Percentiles rank a stretch among this genome's conserved stretches.
These are phyloP conservation scores for Trametes coccinea DNA, from an alignment of 768 basidiomycete species.

Conservation along the genomic window DNA sequence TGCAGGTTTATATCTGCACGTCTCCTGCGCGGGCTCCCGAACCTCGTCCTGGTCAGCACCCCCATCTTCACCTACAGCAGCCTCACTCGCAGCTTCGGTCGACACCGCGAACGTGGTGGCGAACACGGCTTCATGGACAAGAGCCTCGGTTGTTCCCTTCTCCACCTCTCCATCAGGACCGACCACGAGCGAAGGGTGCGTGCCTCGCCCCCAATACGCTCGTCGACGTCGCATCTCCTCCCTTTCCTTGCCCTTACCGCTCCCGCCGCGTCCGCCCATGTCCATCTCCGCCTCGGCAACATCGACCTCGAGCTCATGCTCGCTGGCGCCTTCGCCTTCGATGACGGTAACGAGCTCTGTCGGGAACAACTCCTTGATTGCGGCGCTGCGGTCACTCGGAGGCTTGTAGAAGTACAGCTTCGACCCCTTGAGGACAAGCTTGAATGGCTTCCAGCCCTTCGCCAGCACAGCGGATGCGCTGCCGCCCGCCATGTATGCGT, in stretches of 20 bases:
- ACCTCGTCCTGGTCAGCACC: neutral
- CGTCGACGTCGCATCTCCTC: conserved; percentile 53
- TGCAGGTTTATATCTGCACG: conserved; percentile 30
- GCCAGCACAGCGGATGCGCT: conserved; percentile 26
- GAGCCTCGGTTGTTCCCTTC: conserved; percentile 75
- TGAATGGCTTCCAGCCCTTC: conserved; percentile 87
- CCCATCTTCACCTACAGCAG: neutral
- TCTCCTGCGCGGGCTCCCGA: conserved; percentile 16
- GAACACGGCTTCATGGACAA: conserved; percentile 81
- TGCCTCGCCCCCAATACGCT: conserved; percentile 75
- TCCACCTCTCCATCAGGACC: conserved; percentile 42
- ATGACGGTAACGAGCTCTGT: conserved; percentile 56
- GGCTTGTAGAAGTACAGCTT: conserved; percentile 89
- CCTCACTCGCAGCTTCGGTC: neutral
- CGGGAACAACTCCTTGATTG: conserved; percentile 76
- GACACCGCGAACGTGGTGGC: conserved; percentile 57
- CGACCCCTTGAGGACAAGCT: conserved; percentile 79
- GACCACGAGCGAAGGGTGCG: conserved; percentile 69
- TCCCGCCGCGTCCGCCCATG: conserved; percentile 29
- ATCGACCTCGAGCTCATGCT: conserved; percentile 27
- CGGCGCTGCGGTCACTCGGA: conserved; percentile 62
- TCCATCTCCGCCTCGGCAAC: conserved; percentile 30
- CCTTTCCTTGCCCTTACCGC: conserved; percentile 38
- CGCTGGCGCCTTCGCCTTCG: conserved; percentile 44
- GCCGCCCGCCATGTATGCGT: conserved; percentile 29